Base-by-base conservation (phyloP, 306 rosid species). In the Urtica urens region DNA sequence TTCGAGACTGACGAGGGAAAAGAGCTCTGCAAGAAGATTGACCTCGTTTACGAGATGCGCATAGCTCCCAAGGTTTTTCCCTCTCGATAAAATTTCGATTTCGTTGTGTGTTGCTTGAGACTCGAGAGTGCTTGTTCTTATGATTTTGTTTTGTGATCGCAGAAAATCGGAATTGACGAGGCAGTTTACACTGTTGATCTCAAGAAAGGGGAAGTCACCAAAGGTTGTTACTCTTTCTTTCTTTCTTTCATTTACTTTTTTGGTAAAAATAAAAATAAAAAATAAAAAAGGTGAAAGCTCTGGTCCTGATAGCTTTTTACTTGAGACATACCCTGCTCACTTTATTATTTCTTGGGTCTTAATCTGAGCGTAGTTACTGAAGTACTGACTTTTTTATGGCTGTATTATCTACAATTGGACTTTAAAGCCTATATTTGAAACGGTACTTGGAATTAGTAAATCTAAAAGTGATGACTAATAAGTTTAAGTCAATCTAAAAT, bases 101-200 rank as follows among this genome's bases (percentile, higher is more conserved):
- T 20, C 42, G 8, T 16, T 21, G 30, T 31, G 5, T 29, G 15
- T 44, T 46, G 38, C 4, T 5, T 2, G 6, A 33, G 12, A 43
- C 5, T 6, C 6, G 15, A 8, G 22, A 31, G 7, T 3, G 13
- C 25, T 18, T 3, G 3, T 17, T 52, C 7, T 49, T 1, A 5
- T 5, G 21, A 25, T 26, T 31, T 4, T 1, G 45, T 53, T 21
- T 23, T 8, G 51, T 15, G 14, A 50, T 59, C 46, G 38, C 59
- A 90, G 99, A 90, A 90, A 79, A 37, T 90, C 51, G 99, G 99
- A 55, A 18, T 74, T 59, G 55, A 90, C 9, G 96, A 85, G 82
- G 82, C 76, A 5, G 21, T 59, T 23, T 90, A 79, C 40, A 71
- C 75, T 1, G 72, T 90, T 73, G 94, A 90, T 82, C 86, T 85